Conservation (phyloP, 2,329 filamentous ascomycete species). For the Lecanoromycetidae sp. region DNA sequence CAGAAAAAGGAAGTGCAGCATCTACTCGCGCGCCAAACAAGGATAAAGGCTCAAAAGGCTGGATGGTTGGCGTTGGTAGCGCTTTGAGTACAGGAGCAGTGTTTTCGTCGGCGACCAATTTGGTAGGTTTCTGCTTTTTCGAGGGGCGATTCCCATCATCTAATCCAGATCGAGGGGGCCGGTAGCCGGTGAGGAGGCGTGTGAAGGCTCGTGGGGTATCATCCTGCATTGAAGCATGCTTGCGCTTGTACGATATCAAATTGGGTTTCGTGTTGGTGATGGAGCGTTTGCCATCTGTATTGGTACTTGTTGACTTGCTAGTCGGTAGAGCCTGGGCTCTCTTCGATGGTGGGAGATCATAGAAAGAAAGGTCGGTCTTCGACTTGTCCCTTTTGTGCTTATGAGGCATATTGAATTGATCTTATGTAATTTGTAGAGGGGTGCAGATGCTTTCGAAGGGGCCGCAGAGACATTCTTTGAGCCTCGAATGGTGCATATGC, state of each 20-base stretch:
- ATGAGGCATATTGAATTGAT: conserved; percentile 66
- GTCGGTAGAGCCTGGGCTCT: conserved; percentile 48
- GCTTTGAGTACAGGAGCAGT: neutral
- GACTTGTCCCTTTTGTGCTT: conserved; percentile 59
- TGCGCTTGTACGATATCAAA: too few relatives aligned
- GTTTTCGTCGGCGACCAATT: neutral
- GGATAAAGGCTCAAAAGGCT: conserved; percentile 68
- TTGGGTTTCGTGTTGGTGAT: too few relatives aligned
- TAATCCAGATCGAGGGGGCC: conserved; percentile 50
- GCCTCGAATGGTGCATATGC: too few relatives aligned
- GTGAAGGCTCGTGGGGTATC: conserved; percentile 84
- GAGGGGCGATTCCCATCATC: conserved; percentile 49
- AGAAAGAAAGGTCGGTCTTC: conserved; percentile 29
- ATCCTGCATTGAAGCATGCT: conserved; percentile 38
- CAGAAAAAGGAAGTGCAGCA: conserved; percentile 64
- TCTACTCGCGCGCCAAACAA: conserved; percentile 78
- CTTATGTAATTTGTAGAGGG: too few relatives aligned
- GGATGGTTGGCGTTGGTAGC: conserved; percentile 50
- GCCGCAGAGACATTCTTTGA: too few relatives aligned
- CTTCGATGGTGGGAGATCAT: conserved; percentile 49
- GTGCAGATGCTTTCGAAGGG: too few relatives aligned
- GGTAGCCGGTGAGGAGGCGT: conserved; percentile 65
- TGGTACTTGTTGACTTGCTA: conserved; percentile 31
- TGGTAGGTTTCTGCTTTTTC: conserved; percentile 20
- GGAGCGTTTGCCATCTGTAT: conserved; percentile 23